Base-by-base conservation (phyloP, 73 alveolate genomes). In the Paramecium pentaurelia region DNA sequence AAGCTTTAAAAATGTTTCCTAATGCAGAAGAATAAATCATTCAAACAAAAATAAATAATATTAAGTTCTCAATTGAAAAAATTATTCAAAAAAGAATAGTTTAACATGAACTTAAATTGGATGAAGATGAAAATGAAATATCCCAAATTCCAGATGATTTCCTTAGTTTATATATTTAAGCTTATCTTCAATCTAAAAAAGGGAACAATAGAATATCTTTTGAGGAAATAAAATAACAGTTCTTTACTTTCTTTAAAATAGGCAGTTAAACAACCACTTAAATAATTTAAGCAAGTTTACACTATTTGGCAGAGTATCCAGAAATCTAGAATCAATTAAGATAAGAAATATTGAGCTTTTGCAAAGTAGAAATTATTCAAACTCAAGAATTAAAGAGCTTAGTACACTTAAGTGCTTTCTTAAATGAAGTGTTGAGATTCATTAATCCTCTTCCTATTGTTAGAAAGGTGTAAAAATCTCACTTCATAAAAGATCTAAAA, bases 371-470 rank as follows among this genome's bases (percentile, higher is more conserved):
- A 11, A 28, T 20, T 44, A 42, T 44, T 14, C 8, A 12, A 42
- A 7, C 0, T 16, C 8, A 10, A 4, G n/a, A 73, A 73, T 73
- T 73, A 40, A 11, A 32, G 5, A 34, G n/a, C 40, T 44, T 45
- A 28, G 58, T 44, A 10, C 22, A 45, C 8, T 80, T 80, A 28
- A 18, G 49, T 11, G 91, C 91, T 30, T 80, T 45, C 58, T 44
- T 80, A 20, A 80, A 49, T 80, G 91, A 80, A 80, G 73, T 47
- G 1, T 28, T 80, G 22, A 40, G 91, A 80, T 45, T 80, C 36
- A 47, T 20, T 27, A 42, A 27, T 20, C 47, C 47, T 25, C 49
- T 42, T 5, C 30, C 58, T 14, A 45, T 80, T 20, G 30, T 28
- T 18, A 80, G 77, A 80, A 80, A 42, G 49, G 91, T 47, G 3